These are phyloP conservation scores for Metschnikowia cubensis DNA, from an alignment of 805 yeast genomes.

Conservation along the genomic window DNA sequence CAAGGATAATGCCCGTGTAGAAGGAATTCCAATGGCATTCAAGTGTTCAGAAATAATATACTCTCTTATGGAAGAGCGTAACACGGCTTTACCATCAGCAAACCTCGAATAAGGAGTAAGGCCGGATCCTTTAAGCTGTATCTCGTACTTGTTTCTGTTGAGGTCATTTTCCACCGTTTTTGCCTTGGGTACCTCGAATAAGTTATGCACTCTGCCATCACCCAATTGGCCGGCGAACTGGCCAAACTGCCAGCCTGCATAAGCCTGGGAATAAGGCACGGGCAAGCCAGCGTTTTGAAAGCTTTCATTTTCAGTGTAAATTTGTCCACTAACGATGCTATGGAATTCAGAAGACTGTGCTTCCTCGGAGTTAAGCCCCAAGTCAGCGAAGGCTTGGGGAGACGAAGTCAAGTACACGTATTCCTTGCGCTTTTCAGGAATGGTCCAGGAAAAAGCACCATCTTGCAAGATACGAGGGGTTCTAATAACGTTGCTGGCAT, in stretches of 20 bases:
- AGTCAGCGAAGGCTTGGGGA: conserved; percentile 53
- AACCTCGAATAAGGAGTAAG: conserved; percentile 87
- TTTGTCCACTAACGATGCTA: conserved; percentile 59
- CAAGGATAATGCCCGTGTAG: conserved; percentile 78
- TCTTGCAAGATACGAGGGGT: conserved; percentile 39
- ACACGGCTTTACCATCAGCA: conserved; percentile 94
- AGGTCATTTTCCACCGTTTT: neutral
- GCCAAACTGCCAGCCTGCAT: conserved; percentile 97
- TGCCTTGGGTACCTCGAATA: conserved; percentile 62
- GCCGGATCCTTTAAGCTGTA: conserved; percentile 92
- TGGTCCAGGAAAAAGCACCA: conserved; percentile 71
- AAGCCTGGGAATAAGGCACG: conserved; percentile 84
- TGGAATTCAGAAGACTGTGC: conserved; percentile 43
- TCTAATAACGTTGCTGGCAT: conserved; percentile 29
- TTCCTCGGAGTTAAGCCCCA: conserved; percentile 48
- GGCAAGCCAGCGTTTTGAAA: conserved; percentile 28
- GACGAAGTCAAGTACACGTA: conserved; percentile 57
- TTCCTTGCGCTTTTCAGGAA: conserved; percentile 58
- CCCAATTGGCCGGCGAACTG: conserved; percentile 96
- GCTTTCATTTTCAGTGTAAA: conserved; percentile 22
- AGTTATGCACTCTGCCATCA: conserved; percentile 84
- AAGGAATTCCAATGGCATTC: conserved; percentile 76
- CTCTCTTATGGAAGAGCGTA: conserved; percentile 85
- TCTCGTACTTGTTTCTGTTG: conserved; percentile 46
- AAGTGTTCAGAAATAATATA: conserved; percentile 81